These are phyloP conservation scores for Solanum commersonii DNA, from an alignment of 257 asterid species.

Conservation along the genomic window DNA sequence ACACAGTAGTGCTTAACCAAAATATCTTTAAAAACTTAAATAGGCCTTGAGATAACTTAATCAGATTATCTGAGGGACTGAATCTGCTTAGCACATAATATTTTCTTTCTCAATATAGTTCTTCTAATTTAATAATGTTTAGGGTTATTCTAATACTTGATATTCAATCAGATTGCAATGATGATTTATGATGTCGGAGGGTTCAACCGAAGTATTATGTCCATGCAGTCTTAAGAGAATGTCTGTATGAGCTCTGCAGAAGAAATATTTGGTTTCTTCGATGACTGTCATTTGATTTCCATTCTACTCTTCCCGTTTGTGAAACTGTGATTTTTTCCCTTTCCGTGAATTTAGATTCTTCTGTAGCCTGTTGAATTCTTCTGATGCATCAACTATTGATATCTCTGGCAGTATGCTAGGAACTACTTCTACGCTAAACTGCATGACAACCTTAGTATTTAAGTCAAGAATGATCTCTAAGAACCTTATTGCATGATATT, in stretches of 20 bases:
- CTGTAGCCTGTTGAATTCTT: not conserved
- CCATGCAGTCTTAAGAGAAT: slow-evolving; percentile 10
- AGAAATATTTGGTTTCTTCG: slow-evolving; percentile 3
- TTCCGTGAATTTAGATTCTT: not conserved
- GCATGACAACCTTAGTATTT: not conserved
- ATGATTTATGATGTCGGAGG: slow-evolving; percentile 2
- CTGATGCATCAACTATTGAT: not conserved
- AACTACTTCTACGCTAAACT: not conserved
- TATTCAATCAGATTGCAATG: slow-evolving; percentile 4
- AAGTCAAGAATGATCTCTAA: not conserved
- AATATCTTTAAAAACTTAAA: not conserved
- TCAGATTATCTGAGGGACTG: not conserved
- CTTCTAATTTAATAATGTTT: not conserved
- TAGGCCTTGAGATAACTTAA: not conserved
- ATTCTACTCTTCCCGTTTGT: not conserved
- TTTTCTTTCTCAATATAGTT: not conserved
- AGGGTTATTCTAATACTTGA: not conserved
- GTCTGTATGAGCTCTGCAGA: not conserved
- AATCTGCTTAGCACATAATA: not conserved
- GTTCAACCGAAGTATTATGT: not conserved
- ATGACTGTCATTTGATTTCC: not conserved
- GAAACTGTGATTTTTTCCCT: not conserved
- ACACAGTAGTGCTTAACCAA: not conserved
- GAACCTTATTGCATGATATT: not conserved
- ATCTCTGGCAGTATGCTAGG: not conserved